Evolutionary conservation across 305 asterid species (phyloP).

Genomic region (Andrographis paniculata): DNA sequence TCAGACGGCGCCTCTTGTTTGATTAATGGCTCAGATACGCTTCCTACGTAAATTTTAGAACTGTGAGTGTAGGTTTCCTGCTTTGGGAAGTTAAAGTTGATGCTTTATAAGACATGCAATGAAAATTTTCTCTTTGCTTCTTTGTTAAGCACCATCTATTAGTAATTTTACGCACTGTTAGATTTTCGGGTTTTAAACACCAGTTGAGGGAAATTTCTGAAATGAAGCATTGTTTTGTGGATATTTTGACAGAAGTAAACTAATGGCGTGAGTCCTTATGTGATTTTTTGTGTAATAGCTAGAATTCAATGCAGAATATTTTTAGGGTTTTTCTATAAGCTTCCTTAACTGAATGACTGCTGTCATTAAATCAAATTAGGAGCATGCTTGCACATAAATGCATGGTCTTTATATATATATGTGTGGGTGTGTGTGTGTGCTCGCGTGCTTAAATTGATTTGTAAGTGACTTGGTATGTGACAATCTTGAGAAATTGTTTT

Average conservation of each 20-base stretch:
- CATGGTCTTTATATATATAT: not conserved
- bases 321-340: constrained; percentile 3
- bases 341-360: not conserved
- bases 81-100: constrained; percentile 6
- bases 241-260: constrained; percentile 4
- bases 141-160: not conserved
- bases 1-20: constrained; percentile 65
- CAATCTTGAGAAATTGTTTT: too few relatives aligned
- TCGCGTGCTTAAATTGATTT: too few relatives aligned
- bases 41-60: not conserved
- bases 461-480: too few relatives aligned
- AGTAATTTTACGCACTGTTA: not conserved
- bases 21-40: constrained; percentile 21
- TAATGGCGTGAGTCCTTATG: not conserved
- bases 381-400: constrained; percentile 1
- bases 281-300: not conserved
- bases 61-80: not conserved
- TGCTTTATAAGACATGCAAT: constrained; percentile 9
- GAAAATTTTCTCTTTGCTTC: not conserved
- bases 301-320: constrained; percentile 22
- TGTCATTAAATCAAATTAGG: not conserved
- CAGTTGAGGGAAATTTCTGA: not conserved
- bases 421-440: not conserved
- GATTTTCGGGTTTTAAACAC: not conserved
- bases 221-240: constrained; percentile 4